These are phyloP conservation scores for Sordaria brevicollis DNA, from an alignment of 495 filamentous ascomycete species.

Conservation along the genomic window DNA sequence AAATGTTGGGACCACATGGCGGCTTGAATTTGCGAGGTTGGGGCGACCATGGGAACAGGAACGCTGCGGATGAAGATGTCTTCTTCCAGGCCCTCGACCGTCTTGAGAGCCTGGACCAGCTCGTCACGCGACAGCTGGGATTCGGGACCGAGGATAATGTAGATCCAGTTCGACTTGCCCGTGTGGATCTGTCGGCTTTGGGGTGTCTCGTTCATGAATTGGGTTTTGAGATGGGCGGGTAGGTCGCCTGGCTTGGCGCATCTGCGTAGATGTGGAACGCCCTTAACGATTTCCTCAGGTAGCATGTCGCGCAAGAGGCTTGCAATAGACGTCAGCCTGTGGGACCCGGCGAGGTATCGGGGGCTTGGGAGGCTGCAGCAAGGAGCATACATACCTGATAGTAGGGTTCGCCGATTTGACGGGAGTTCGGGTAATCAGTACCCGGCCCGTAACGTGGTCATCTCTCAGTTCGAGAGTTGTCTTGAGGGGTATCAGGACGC, in stretches of 20 bases:
- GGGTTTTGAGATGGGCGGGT: conserved; percentile 40
- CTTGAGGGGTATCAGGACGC: conserved; percentile 43
- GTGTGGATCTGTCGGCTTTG: conserved; percentile 35
- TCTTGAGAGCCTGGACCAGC: conserved; percentile 22
- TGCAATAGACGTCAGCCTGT: conserved; percentile 2
- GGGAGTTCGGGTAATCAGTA: conserved; percentile 44
- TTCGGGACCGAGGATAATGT: conserved; percentile 36
- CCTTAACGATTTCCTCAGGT: conserved; percentile 46
- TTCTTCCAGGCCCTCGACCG: conserved; percentile 29
- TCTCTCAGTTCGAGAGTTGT: conserved; percentile 44
- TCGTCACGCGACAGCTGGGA: conserved; percentile 28
- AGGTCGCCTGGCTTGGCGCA: conserved; percentile 65
- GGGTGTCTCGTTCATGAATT: conserved; percentile 35
- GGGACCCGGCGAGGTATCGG: not conserved
- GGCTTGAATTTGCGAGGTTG: conserved; percentile 65
- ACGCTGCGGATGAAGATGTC: conserved; percentile 41
- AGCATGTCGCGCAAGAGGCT: conserved; percentile 39
- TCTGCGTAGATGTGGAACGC: conserved; percentile 69
- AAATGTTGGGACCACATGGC: conserved; percentile 61
- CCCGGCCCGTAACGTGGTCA: conserved; percentile 32
- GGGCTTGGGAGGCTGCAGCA: not conserved
- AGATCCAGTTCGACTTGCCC: conserved; percentile 36
- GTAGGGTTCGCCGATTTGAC: conserved; percentile 41
- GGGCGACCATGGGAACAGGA: conserved; percentile 62
- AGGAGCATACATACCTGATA: conserved; percentile 33